Conservation (phyloP, 2,329 filamentous ascomycete species). For the Mycosphaerella arachidis region DNA sequence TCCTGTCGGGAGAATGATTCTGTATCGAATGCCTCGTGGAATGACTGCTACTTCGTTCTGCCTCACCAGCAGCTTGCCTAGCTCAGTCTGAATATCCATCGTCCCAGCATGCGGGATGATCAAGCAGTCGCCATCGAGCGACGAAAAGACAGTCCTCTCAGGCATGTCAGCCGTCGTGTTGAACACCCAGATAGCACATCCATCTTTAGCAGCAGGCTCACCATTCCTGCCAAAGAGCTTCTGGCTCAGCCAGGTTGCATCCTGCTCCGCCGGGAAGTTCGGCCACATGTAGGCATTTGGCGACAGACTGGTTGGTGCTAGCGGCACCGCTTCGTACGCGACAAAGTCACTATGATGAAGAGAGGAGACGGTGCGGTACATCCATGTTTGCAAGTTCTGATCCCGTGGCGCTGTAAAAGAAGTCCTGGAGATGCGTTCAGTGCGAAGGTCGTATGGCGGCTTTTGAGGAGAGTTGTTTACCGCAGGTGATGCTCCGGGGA, state of each 20-base stretch:
- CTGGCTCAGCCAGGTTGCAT: constrained; percentile 57
- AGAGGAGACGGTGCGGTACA: constrained; percentile 48
- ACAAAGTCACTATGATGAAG: constrained; percentile 10
- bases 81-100: constrained; percentile 62
- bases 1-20: constrained; percentile 53
- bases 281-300: constrained; percentile 20
- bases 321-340: constrained; percentile 1
- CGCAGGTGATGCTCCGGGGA: constrained; percentile 66
- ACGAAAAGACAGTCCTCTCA: constrained; percentile 69
- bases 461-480: constrained; percentile 78
- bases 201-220: constrained; percentile 70
- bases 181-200: constrained; percentile 73
- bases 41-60: constrained; percentile 62
- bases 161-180: constrained; percentile 74
- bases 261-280: constrained; percentile 32
- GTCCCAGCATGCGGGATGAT: constrained; percentile 60
- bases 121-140: constrained; percentile 65
- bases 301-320: constrained; percentile 2
- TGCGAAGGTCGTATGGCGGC: constrained; percentile 69
- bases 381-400: constrained; percentile 53
- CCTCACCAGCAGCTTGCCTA: constrained; percentile 58
- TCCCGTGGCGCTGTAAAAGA: constrained; percentile 54
- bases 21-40: constrained; percentile 58
- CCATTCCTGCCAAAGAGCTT: constrained; percentile 71
- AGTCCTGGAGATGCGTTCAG: constrained; percentile 60